Evolutionary conservation across 1,139 yeast species (phyloP), one percentile per base, ranked within the genome.

Genomic region (Suhomyces anneliseae): DNA sequence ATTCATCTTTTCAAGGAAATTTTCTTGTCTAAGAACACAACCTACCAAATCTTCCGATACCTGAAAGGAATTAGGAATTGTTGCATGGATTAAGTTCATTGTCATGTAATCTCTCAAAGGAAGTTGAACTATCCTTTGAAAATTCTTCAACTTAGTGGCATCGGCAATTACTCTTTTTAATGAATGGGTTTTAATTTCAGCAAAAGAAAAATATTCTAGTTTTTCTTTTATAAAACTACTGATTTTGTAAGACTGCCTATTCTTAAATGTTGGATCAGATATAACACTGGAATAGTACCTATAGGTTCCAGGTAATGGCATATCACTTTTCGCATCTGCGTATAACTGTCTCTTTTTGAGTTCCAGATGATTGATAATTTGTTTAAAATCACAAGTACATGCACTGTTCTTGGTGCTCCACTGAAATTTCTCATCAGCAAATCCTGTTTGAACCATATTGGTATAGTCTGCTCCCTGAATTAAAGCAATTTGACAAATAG

Each of bases 41-140:
- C 66, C 68, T 10, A 66, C 70, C 39, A 72, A 56, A 48, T 70
- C 70, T 45, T 64, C 68, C 36, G 58, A 60, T 41, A 62, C 52
- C 27, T 51, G 52, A 27, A 58, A 50, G 9, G 44, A 27, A 15
- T 50, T 47, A 4, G 49, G 45, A 7, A 60, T 52, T 2, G 69
- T 60, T 7, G 54, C 43, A 37, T 59, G 60, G 24, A 62, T 51
- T 41, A 62, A 53, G 47, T 62, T 62, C 55, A 56, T 53, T 26
- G 55, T 48, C 3, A 47, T 35, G 43, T 62, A 61, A 12, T 54
- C 49, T 39, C 63, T 39, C 32, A 56, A 44, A 12, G 56, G 33
- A 3, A 38, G 35, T 27, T 34, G 36, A 12, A 31, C 29, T 43
- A 40, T 42, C 7, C 33, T 24, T 11, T 42, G 12, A 37, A 33